Evolutionary conservation across 148 eudicot species (phyloP), one percentile per base, ranked within the genome.

Genomic region (Euryodendron excelsum): DNA sequence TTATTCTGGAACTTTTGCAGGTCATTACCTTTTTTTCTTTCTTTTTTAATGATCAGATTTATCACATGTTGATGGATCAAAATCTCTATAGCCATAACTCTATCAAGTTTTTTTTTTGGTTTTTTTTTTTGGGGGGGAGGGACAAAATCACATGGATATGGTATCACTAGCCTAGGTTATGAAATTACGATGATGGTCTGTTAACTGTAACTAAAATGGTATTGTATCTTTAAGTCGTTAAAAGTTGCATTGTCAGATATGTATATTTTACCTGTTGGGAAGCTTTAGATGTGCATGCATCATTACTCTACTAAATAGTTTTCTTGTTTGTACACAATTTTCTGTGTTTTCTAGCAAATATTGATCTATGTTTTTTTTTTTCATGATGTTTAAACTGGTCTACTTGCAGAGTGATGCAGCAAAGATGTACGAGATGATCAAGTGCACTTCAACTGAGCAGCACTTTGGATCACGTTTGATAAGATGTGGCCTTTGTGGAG

Each of bases 371-470:
- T 44, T 71, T 60, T 77, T 76, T 31, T 81, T 66, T 71, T 25
- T 72, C 23, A 41, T 69, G 36, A 27, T 68, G 28, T 58, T 79
- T 76, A 48, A 33, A 41, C 52, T 72, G 52, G 17, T 72, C 2
- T 76, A 56, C 33, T 60, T 82, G 78, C 90, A 92, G 96, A 82
- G 53, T 80, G 83, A 80, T 65, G 90, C 92, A 80, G 89, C 80
- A 79, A 83, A 90, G 77, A 80, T 89, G 86, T 91, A 85, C 72
- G 87, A 47, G 82, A 80, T 82, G 74, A 47, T 79, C 59, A 75
- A 66, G 60, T 28, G 33, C 82, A 15, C 34, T 61, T 61, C 80
- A 27, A 59, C n/a, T n/a, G 79, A 76, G 11, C 47, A 37, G 18
- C 63, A 37, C 21, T 33, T 56, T 5, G 75, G 72, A 41, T 56